Evolutionary conservation across 805 yeast genomes (phyloP).

Genomic region (Cyberlindnera maritima): DNA sequence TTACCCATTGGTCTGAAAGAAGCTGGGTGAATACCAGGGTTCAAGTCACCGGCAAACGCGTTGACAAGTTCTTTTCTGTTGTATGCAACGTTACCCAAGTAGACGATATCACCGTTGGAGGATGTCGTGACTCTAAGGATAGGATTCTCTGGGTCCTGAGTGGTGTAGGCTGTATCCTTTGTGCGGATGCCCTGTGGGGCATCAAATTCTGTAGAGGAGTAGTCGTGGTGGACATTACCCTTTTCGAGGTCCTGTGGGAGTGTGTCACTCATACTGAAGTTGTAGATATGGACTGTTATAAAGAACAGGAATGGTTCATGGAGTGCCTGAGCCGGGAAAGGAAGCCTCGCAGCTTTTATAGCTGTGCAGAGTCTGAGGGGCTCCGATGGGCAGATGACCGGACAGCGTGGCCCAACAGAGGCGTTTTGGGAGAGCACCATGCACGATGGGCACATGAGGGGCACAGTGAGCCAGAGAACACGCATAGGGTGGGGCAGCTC

Average conservation of each 20-base stretch:
- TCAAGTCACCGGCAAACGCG: conserved; percentile 61
- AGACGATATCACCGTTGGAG: conserved; percentile 35
- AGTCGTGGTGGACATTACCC: conserved; percentile 12
- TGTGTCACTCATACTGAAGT: background rate
- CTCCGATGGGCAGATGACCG: background rate
- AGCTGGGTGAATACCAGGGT: conserved; percentile 42
- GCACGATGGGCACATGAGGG: background rate
- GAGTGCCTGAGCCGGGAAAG: background rate
- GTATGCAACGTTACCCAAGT: conserved; percentile 40
- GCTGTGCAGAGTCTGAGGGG: background rate
- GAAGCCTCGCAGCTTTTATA: background rate
- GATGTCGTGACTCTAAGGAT: conserved; percentile 26
- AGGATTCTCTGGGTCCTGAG: conserved; percentile 10
- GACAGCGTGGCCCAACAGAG: background rate
- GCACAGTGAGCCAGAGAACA: background rate
- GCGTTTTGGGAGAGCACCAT: background rate
- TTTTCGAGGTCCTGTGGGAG: conserved; percentile 21
- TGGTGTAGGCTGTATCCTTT: conserved; percentile 7
- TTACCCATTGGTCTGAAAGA: conserved; percentile 58
- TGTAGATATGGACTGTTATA: background rate
- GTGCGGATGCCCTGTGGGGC: conserved; percentile 9
- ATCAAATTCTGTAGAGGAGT: conserved; percentile 22
- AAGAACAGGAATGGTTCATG: background rate
- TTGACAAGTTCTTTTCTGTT: conserved; percentile 52
- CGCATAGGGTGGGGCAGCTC: background rate